These are phyloP conservation scores for Candida multigemmis DNA, from an alignment of 805 yeast species.

Conservation along the genomic window DNA sequence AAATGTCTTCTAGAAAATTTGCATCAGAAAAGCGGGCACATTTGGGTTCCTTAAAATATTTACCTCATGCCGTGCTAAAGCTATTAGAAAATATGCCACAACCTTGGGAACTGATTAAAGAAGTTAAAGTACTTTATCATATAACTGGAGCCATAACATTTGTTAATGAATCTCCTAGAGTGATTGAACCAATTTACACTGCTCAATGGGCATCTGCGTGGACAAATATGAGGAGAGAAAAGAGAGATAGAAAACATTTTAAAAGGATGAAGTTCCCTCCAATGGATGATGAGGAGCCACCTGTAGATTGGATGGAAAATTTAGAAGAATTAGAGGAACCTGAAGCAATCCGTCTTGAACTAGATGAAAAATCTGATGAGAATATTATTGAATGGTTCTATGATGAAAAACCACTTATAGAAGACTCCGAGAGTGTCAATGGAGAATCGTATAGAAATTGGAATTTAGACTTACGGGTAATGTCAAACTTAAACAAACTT, in stretches of 20 bases:
- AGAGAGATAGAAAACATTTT: conserved; percentile 82
- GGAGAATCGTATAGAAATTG: conserved; percentile 75
- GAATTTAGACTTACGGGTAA: conserved; percentile 50
- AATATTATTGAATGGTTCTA: conserved; percentile 69
- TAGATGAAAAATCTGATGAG: conserved; percentile 57
- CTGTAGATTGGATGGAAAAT: conserved; percentile 74
- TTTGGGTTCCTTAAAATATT: conserved; percentile 82
- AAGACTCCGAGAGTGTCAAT: conserved; percentile 44
- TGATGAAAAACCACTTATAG: conserved; percentile 66
- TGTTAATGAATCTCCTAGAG: conserved; percentile 87
- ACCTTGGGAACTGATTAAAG: conserved; percentile 90
- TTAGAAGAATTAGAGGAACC: conserved; percentile 63
- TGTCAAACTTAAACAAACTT: conserved; percentile 59
- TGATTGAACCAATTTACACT: conserved; percentile 79
- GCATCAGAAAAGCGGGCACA: conserved; percentile 81
- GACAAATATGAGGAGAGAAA: conserved; percentile 90
- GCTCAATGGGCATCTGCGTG: conserved; percentile 97
- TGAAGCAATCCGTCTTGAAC: conserved; percentile 59
- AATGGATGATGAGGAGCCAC: conserved; percentile 96
- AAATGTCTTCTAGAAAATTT: conserved; percentile 68
- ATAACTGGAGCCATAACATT: conserved; percentile 90
- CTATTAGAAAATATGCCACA: conserved; percentile 94
- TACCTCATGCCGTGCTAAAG: conserved; percentile 93
- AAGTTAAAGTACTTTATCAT: conserved; percentile 84
- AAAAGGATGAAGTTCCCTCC: conserved; percentile 92